Base-by-base conservation (phyloP, 208 protist species). In the Leishmania gerbilli region DNA sequence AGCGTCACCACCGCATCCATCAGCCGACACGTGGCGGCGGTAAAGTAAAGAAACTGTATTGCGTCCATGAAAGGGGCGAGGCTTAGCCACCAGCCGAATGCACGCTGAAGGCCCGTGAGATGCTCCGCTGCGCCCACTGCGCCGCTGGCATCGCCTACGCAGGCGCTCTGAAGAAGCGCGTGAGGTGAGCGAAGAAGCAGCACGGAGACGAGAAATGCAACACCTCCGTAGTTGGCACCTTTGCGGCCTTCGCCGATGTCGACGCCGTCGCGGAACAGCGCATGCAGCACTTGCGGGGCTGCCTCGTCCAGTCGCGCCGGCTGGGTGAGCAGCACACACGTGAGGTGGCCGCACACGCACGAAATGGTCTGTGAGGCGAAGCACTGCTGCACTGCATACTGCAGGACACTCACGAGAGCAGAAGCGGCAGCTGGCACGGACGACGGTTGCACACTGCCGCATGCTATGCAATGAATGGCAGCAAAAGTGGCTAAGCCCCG, bases 31-130 rank as follows among this genome's bases (percentile, higher is more conserved):
- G 77, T 68, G 15, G 82, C 82, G 19, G 65, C 82, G 3, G 53
- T 64, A 13, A 86, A 83, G 79, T 77, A 83, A 3, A 68, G 79
- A 79, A 86, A 71, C 68, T 82, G 72, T 21, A 77, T 4, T 17
- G 78, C 34, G 67, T 86, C 85, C 71, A 80, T 84, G 69, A 86
- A 89, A 9, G 68, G 76, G 15, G 85, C 82, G 58, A 89, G 75
- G 42, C 71, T 86, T 40, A 82, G 56, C 85, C 85, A 89, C 85
- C 82, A 89, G 31, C 82, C 82, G 27, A 89, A 85, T 19, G 62
- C 76, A n/a, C 79, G 82, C 75, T 82, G 83, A 9, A 72, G 53
- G 13, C 13, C 34, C 0, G 5, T 3, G 24, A 77, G 51, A 47
- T 69, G 24, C 13, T 24, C 56, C 37, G 53, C 24, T 6, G 51